Evolutionary conservation across 2,329 filamentous ascomycete species (phyloP).

Genomic region (Cladosporium colombiae): DNA sequence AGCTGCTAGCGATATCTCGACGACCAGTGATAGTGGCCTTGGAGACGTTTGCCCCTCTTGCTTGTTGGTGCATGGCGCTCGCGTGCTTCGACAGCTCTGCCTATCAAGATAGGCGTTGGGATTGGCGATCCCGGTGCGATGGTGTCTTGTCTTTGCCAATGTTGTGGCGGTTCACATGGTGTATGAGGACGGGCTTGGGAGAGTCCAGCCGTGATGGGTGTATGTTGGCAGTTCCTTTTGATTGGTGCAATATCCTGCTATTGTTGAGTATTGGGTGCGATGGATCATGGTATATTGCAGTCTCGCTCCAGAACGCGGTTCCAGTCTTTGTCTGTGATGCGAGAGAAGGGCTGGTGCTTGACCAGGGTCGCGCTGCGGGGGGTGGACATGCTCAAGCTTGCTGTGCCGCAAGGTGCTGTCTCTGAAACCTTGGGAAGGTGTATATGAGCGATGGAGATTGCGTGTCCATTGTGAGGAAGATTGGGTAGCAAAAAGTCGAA

Average conservation of each 20-base stretch:
- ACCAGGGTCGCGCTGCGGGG: not conserved
- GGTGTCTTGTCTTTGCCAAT: not conserved
- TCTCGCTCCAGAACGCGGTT: not conserved
- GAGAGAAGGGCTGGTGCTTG: not conserved
- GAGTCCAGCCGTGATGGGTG: not conserved
- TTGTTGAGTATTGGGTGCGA: too few species aligned
- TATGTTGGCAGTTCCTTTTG: too few species aligned
- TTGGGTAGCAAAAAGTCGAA: too few species aligned
- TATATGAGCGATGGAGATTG: not conserved
- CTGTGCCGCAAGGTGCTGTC: too few species aligned
- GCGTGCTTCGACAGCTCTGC: not conserved
- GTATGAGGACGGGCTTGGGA: not conserved
- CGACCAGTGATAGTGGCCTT: not conserved
- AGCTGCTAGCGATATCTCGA: conserved; percentile 1
- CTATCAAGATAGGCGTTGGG: not conserved
- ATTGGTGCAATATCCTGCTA: too few species aligned
- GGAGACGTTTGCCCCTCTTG: not conserved
- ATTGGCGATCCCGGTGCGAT: not conserved
- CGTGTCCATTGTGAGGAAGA: too few species aligned
- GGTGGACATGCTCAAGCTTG: not conserved
- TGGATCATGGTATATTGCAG: not conserved
- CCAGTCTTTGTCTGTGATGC: not conserved
- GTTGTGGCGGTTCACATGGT: not conserved
- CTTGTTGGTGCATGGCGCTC: not conserved
- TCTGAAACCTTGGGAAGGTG: too few species aligned